phyloP scores from a whole-genome alignment of 2,329 filamentous ascomycete species.

The Cladosporium sp. region DNA sequence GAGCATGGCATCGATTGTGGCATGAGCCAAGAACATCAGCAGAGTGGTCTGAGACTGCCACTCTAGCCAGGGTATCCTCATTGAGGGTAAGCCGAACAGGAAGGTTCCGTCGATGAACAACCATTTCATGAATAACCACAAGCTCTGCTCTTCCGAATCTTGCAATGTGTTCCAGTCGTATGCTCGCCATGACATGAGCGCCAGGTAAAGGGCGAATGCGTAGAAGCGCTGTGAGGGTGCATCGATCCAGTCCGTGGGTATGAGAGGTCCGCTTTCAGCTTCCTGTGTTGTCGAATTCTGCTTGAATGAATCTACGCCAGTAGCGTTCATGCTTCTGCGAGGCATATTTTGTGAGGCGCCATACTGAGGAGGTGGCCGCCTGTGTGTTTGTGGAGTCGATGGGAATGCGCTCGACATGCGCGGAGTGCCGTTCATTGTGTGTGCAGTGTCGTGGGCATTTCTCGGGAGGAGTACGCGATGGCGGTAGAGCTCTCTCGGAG shows the following conservation, averaged over 20 bases:
- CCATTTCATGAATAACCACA: conserved; percentile 93
- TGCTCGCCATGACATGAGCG: conserved; percentile 76
- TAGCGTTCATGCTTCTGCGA: conserved; percentile 25
- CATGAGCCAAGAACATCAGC: conserved; percentile 69
- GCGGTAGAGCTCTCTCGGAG: neutral
- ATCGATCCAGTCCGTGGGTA: conserved; percentile 80
- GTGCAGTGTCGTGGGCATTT: conserved; percentile 8
- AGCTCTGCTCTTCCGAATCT: conserved; percentile 81
- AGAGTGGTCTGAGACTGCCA: conserved; percentile 76
- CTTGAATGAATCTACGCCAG: conserved; percentile 34
- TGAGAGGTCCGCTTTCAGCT: conserved; percentile 59
- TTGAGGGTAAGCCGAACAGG: conserved; percentile 79
- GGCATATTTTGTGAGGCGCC: conserved; percentile 23
- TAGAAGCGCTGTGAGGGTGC: conserved; percentile 90
- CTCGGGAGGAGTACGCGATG: neutral
- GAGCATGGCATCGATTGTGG: conserved; percentile 74
- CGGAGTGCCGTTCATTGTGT: conserved; percentile 22
- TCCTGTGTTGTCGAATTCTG: conserved; percentile 31
- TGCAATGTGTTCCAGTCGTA: conserved; percentile 81
- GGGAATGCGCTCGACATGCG: conserved; percentile 61
- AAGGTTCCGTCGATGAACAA: conserved; percentile 80
- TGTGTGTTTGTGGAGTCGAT: conserved; percentile 61
- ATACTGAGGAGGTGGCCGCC: conserved; percentile 28
- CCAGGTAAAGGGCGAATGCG: conserved; percentile 74
- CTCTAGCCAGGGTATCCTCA: conserved; percentile 96